phyloP scores from a whole-genome alignment of 2,329 filamentous ascomycete species.

The Diaporthe sp. region DNA sequence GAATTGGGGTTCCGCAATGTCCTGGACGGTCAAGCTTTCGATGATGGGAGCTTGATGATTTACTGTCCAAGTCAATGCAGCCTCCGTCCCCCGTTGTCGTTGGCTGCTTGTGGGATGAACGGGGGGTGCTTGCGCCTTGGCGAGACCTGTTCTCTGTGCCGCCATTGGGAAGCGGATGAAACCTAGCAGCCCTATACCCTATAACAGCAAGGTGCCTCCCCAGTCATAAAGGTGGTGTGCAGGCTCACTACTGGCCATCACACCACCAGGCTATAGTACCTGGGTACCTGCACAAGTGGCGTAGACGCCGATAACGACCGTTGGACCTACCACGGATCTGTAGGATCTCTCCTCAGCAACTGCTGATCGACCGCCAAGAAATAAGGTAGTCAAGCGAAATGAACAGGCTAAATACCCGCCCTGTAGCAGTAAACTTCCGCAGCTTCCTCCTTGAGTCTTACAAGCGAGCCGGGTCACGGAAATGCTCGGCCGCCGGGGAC shows the following conservation, averaged over 20 bases:
- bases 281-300: background rate
- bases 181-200: conserved; percentile 12
- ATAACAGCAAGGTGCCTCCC: background rate
- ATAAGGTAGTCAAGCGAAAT: conserved; percentile 8
- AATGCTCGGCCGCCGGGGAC: conserved; percentile 1
- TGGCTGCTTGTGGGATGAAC: conserved; percentile 23
- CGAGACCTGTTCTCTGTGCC: background rate
- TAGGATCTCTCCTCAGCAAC: background rate
- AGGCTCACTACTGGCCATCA: background rate
- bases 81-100: background rate
- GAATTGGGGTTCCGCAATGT: background rate
- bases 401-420: conserved; percentile 20
- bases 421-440: background rate
- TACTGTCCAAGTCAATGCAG: background rate
- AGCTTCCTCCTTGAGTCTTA: conserved; percentile 3
- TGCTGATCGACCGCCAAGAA: conserved; percentile 16
- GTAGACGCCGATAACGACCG: background rate
- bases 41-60: background rate
- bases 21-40: conserved; percentile 3
- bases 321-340: background rate
- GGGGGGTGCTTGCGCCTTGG: conserved; percentile 3
- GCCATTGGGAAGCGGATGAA: conserved; percentile 1
- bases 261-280: background rate
- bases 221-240: background rate
- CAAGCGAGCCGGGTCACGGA: background rate